Base-by-base conservation (phyloP, 768 basidiomycete genomes). In the Piloderma croceum region DNA sequence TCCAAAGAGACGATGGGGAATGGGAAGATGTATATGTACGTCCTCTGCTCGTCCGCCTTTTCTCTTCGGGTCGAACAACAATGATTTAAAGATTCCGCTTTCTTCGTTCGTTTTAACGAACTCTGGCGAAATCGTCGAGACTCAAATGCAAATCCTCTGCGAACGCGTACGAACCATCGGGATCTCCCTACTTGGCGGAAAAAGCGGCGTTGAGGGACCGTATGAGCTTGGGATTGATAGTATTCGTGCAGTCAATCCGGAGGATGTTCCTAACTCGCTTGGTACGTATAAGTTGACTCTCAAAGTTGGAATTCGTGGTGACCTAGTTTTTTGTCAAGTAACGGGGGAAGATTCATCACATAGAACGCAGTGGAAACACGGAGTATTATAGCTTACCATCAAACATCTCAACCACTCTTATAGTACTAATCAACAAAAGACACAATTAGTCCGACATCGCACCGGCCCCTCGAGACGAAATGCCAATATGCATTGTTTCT, bases 11-110 rank as follows among this genome's bases (percentile, higher is more conserved):
- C 20, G 74, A 81, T 42, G 73, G 77, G 19, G 64, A 68, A 4
- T 93, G 90, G 90, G 84, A 91, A 57, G 81, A 90, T 52, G 58
- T 93, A 12, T 81, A 81, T 53, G 89, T 88, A 47, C 50, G 81
- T 71, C 20, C 6, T 37, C n/a, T 9, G 19, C 38, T n/a, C n/a
- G n/a, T n/a, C n/a, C n/a, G n/a, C n/a, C n/a, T n/a, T 53, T 18
- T 43, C 36, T 21, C 38, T 52, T 38, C 37, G 18, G 24, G 17
- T 32, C 31, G 39, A 39, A 25, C 45, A 45, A 29, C 39, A 17
- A 41, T 42, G 21, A 19, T 15, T 33, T 40, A 19, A 58, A 94
- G 86, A 79, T 98, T 39, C 91, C 93, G 1, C 82, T 97, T 53
- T 61, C 71, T 29, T 76, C 70, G 42, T 90, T 90, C 47, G 74